Percentiles rank a stretch among this genome's conserved stretches.
These are phyloP conservation scores for Elaeis oleifera DNA, from an alignment of 202 grass and related monocot species.

Conservation along the genomic window DNA sequence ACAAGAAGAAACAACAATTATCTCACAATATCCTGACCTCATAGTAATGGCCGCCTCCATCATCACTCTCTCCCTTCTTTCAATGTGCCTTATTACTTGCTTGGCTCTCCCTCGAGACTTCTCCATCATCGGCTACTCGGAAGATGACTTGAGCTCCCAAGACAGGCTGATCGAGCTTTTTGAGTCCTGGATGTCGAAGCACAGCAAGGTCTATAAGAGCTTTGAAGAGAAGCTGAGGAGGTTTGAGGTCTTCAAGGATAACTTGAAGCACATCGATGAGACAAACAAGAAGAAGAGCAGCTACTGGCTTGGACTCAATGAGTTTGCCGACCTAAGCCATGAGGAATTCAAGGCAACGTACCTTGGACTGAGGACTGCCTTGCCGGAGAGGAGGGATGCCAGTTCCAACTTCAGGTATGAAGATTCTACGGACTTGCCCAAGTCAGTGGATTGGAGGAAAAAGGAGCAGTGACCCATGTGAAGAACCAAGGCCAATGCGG, in stretches of 20 bases:
- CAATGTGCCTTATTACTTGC: slow-evolving; percentile 25
- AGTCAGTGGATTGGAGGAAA: slow-evolving; percentile 64
- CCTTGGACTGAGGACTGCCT: slow-evolving; percentile 34
- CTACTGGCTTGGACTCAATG: slow-evolving; percentile 64
- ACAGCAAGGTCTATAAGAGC: slow-evolving; percentile 39
- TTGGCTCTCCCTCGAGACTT: slow-evolving; percentile 30
- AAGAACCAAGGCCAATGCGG: slow-evolving; percentile 88
- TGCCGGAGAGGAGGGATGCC: slow-evolving; percentile 9
- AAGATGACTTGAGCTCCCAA: slow-evolving; percentile 33
- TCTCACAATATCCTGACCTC: too few relatives aligned
- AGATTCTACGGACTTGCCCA: slow-evolving; percentile 30
- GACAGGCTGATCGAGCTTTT: slow-evolving; percentile 35
- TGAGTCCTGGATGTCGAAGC: slow-evolving; percentile 44
- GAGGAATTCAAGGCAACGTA: slow-evolving; percentile 61
- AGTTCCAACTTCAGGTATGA: slow-evolving; percentile 27
- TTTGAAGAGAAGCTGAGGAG: slow-evolving; percentile 45
- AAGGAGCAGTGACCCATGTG: slow-evolving; percentile 57
- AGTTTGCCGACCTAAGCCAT: slow-evolving; percentile 57
- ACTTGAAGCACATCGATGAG: slow-evolving; percentile 64
- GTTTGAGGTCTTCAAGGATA: slow-evolving; percentile 60
- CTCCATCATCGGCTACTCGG: slow-evolving; percentile 36
- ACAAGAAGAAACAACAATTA: too few relatives aligned
- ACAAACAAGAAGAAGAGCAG: slow-evolving; percentile 52
- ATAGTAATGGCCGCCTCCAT: too few relatives aligned
- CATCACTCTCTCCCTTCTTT: slow-evolving; percentile 21